A percentile compares a stretch with the other conserved stretches of the same genome.
phyloP scores from a whole-genome alignment of 2,329 filamentous ascomycete species.

The Neoscytalidium dimidiatum region DNA sequence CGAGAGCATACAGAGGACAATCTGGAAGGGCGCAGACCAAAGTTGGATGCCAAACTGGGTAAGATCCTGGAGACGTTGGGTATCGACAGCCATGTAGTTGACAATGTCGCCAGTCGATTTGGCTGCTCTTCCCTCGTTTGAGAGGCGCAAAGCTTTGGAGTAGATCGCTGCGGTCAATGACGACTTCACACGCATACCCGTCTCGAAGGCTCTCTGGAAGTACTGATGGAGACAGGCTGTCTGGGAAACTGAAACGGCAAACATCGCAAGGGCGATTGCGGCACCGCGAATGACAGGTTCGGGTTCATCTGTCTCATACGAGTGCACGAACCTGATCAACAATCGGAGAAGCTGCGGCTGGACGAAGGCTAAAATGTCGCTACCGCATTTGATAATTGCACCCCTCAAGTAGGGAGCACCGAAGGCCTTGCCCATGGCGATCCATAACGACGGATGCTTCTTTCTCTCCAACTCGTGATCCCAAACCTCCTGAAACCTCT shows the following conservation, averaged over 20 bases:
- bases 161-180: conserved; percentile 90
- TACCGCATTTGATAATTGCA: conserved; percentile 83
- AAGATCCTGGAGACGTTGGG: conserved; percentile 89
- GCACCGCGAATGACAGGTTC: conserved; percentile 82
- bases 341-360: conserved; percentile 88
- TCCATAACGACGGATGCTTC: conserved; percentile 78
- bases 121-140: conserved; percentile 83
- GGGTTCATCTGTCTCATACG: conserved; percentile 65
- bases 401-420: conserved; percentile 81
- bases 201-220: conserved; percentile 92
- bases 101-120: conserved; percentile 98
- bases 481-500: conserved; percentile 75
- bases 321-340: conserved; percentile 81
- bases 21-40: conserved; percentile 97
- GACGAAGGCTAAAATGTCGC: conserved; percentile 81
- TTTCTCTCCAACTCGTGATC: conserved; percentile 70
- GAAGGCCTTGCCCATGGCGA: conserved; percentile 81
- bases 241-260: conserved; percentile 79
- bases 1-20: conserved; percentile 91
- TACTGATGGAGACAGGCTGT: conserved; percentile 95
- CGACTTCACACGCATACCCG: conserved; percentile 95
- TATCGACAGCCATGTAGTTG: conserved; percentile 99
- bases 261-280: conserved; percentile 90
- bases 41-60: conserved; percentile 94
- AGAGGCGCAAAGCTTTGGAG: conserved; percentile 83